phyloP scores from a whole-genome alignment of 106 monocot genomes.

The Dioscorea alata region DNA sequence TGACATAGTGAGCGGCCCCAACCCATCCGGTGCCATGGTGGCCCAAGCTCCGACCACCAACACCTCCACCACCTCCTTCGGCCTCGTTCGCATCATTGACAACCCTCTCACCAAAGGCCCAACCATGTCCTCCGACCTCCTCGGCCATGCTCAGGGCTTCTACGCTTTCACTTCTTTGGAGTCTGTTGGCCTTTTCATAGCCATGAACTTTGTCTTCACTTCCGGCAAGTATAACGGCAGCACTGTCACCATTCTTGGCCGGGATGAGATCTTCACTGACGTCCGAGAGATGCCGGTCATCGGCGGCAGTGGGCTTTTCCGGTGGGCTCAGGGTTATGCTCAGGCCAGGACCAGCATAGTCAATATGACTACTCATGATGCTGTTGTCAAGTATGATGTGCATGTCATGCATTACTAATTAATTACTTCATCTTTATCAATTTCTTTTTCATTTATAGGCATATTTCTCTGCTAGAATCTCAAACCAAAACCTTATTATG shows the following conservation, averaged over 20 bases:
- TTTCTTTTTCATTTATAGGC: too few relatives aligned
- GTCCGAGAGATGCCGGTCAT: slow-evolving; percentile 55
- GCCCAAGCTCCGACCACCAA: background rate
- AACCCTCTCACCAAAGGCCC: slow-evolving; percentile 39
- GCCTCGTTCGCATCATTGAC: slow-evolving; percentile 23
- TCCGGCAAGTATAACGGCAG: slow-evolving; percentile 50
- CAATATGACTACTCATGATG: slow-evolving; percentile 19
- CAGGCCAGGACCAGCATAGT: slow-evolving; percentile 20
- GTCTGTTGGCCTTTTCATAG: slow-evolving; percentile 20
- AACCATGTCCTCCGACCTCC: slow-evolving; percentile 5
- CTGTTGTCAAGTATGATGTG: slow-evolving; percentile 39
- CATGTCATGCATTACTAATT: slow-evolving; percentile 24
- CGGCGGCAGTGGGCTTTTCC: slow-evolving; percentile 40
- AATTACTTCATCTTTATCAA: background rate
- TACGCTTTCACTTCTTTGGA: slow-evolving; percentile 22
- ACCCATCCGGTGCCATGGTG: background rate
- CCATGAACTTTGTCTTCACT: slow-evolving; percentile 40
- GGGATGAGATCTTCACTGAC: slow-evolving; percentile 15
- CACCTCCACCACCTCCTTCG: background rate
- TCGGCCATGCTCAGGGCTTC: slow-evolving; percentile 45
- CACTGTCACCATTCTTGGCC: slow-evolving; percentile 33
- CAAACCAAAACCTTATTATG: too few relatives aligned
- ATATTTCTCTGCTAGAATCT: too few relatives aligned
- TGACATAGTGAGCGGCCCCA: slow-evolving; percentile 10
- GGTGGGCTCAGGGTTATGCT: slow-evolving; percentile 29